Conservation (phyloP, 805 yeast genomes). For the Candida oleophila region DNA sequence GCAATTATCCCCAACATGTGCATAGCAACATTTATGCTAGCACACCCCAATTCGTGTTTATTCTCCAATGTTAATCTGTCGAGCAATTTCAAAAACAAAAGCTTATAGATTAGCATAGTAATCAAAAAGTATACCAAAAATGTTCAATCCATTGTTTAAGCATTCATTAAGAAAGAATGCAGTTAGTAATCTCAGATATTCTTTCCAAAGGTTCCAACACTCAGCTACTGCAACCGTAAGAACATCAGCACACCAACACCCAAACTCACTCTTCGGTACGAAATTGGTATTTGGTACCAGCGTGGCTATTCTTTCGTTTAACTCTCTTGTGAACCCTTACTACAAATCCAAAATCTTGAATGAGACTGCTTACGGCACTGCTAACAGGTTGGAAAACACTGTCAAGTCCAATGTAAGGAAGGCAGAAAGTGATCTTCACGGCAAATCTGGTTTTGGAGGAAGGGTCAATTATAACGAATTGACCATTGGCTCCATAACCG, state of each 20-base stretch:
- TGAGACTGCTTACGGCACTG: constrained; percentile 9
- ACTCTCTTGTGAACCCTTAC: not conserved
- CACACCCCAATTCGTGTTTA: not conserved
- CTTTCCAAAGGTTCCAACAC: not conserved
- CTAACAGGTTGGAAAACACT: not conserved
- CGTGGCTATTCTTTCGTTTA: constrained; percentile 1
- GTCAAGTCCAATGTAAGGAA: not conserved
- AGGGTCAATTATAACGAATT: constrained; percentile 59
- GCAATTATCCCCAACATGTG: not conserved
- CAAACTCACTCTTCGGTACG: too few relatives aligned
- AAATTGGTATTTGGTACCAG: constrained; percentile 3
- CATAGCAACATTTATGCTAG: not conserved
- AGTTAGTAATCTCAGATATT: not conserved
- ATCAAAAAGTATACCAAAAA: not conserved
- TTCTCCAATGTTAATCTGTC: too few relatives aligned
- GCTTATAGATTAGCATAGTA: not conserved
- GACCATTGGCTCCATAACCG: constrained; percentile 62
- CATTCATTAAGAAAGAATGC: not conserved
- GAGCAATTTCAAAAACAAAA: not conserved
- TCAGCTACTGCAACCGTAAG: not conserved
- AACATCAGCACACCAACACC: not conserved
- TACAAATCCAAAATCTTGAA: constrained; percentile 5
- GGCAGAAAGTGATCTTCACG: constrained; percentile 2
- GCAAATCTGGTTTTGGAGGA: constrained; percentile 33
- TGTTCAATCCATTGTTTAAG: constrained; percentile 2